A percentile compares a stretch with the other conserved stretches of the same genome.
phyloP scores from a whole-genome alignment of 306 rosid genomes.

The Prosopis cineraria region DNA sequence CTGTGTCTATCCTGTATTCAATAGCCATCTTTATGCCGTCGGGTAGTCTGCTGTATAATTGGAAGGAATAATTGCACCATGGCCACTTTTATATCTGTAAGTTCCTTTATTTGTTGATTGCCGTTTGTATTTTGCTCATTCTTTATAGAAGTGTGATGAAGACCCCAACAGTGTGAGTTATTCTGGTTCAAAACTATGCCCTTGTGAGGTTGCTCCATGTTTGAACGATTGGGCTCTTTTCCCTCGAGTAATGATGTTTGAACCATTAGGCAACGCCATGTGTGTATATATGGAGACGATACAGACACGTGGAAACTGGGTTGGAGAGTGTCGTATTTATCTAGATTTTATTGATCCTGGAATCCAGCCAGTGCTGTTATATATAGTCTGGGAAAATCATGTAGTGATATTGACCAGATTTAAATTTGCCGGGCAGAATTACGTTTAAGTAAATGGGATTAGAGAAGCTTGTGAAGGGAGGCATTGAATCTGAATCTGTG shows the following conservation, averaged over 20 bases:
- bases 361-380: not conserved
- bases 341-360: not conserved
- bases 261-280: not conserved
- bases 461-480: conserved; percentile 22
- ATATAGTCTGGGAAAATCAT: not conserved
- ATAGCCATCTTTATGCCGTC: not conserved
- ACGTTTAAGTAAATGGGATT: not conserved
- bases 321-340: not conserved
- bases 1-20: conserved; percentile 11
- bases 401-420: not conserved
- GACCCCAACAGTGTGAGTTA: not conserved
- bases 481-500: conserved; percentile 11
- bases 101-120: not conserved
- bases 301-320: not conserved
- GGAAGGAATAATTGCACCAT: conserved; percentile 4
- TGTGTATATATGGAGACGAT: not conserved
- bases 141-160: not conserved
- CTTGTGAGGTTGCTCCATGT: not conserved
- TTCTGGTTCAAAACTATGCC: not conserved
- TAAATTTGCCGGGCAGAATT: conserved; percentile 5
- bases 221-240: not conserved
- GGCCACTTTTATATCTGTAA: not conserved
- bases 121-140: not conserved
- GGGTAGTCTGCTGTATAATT: not conserved
- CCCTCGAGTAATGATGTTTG: not conserved